Evolutionary conservation across 805 yeast genomes (phyloP), one percentile per base, ranked within the genome.

Genomic region (Schizosaccharomyces octosporus): DNA sequence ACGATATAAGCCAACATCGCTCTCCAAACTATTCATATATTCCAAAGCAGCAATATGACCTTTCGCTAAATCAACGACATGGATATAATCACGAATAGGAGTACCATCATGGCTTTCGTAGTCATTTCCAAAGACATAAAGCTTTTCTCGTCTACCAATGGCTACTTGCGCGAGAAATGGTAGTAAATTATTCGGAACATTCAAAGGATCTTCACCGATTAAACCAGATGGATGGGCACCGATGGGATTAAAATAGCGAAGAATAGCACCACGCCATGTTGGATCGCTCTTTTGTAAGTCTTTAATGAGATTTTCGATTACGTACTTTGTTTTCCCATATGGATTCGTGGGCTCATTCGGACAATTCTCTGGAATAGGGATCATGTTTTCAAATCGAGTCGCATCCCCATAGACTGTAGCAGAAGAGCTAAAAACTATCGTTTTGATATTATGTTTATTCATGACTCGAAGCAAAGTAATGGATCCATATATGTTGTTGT

Each of bases 351-450:
- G 85, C 61, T 78, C 85, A 59, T 79, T 77, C 24, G 88, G 88
- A 70, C 87, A 83, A 63, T 77, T 78, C 67, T 84, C 93, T 15
- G 89, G 89, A 61, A 84, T 84, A 39, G 90, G 90, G 62, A 83
- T 81, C 31, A 24, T 24, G 57, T 51, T 51, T 82, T 81, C 81
- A 68, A 82, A 83, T 57, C 87, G 74, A 9, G 86, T 81, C 39
- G 83, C 89, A 69, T 83, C 90, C 15, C 93, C 94, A 67, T 86
- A 85, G 4, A 85, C 90, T 13, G 93, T 85, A 11, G 93, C 93
- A 36, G 87, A 81, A 2, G 89, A 83, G 48, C 85, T 80, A 70
- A 85, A 85, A 17, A 85, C 87, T 62, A 86, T 70, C 17, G 76
- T 76, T 55, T 74, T 72, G 57, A 82, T 80, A n/a, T 67, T 62